Evolutionary conservation across 805 yeast species (phyloP), one percentile per base, ranked within the genome.

Genomic region (Zygosaccharomyces gambellarensis): DNA sequence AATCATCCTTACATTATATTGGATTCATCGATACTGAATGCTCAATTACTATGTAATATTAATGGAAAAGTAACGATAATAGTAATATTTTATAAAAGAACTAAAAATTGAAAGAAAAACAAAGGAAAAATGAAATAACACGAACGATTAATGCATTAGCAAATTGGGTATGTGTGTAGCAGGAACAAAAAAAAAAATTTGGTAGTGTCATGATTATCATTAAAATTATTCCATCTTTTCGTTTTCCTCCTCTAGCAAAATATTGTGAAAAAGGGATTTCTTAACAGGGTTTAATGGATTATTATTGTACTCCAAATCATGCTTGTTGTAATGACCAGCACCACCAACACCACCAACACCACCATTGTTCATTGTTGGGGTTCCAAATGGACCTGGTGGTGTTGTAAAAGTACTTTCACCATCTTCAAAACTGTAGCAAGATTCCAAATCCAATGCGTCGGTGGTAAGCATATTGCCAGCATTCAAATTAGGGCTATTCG

Each of bases 361-460:
- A 29, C 32, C 11, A 9, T 29, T 29, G 25, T 34, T 34, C 38
- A 42, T 30, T 21, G 41, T 39, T 11, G 54, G 51, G 6, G 50
- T 48, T 23, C 41, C 34, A 27, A 39, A 30, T 12, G 38, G 40
- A 17, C 41, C 51, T 12, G 44, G 31, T 10, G 54, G 51, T 6
- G 54, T 48, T 21, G 52, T 51, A 45, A 51, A 48, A 5, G 54
- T 51, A 17, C 53, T 55, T 21, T 52, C 54, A 12, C 45, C 49
- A 25, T 57, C 60, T 7, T 58, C 63, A 30, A 53, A 49, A 47
- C 60, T 57, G 29, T 55, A 53, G 42, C 53, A 54, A 11, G 59
- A 52, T 30, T 52, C 58, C 14, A 48, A 49, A 41, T 54, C 56
- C 22, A 55, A 42, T 17, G 52, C 58, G 36, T 62, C 63, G 50